These are phyloP conservation scores for Globisporangium barbulae DNA, from an alignment of 352 stramenopile genomes.

Conservation along the genomic window DNA sequence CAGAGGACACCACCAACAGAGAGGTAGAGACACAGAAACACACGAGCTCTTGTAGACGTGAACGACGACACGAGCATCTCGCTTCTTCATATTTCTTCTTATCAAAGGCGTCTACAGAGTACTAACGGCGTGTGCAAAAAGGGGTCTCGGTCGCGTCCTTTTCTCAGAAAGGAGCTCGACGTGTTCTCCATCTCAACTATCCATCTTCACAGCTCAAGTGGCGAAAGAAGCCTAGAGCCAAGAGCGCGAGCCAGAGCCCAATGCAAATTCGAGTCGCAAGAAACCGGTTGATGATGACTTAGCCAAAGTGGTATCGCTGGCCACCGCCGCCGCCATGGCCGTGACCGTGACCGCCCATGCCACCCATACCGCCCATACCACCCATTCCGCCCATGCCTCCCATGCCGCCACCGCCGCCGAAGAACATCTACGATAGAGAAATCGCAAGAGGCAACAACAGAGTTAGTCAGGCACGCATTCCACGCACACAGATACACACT, in stretches of 20 bases:
- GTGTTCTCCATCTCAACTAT: neutral
- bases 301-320: conserved; percentile 83
- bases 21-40: neutral
- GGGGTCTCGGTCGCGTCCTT: neutral
- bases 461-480: neutral
- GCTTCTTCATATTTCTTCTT: conserved; percentile 13
- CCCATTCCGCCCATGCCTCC: conserved; percentile 29
- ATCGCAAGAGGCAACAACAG: neutral
- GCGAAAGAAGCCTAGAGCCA: neutral
- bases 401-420: conserved; percentile 46
- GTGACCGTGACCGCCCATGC: conserved; percentile 41
- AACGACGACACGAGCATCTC: conserved; percentile 7
- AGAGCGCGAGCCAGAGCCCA: conserved; percentile 3
- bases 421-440: conserved; percentile 67
- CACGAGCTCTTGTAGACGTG: neutral
- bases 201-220: neutral
- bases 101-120: conserved; percentile 16
- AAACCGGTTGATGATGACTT: conserved; percentile 14
- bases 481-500: neutral
- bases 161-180: neutral
- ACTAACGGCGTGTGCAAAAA: conserved; percentile 14
- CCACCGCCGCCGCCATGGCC: conserved; percentile 23
- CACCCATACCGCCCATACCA: conserved; percentile 33
- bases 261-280: conserved; percentile 5
- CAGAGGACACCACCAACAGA: neutral